These are phyloP conservation scores for Cordyceps cateniannulata DNA, from an alignment of 2,329 filamentous ascomycete genomes.

Conservation along the genomic window DNA sequence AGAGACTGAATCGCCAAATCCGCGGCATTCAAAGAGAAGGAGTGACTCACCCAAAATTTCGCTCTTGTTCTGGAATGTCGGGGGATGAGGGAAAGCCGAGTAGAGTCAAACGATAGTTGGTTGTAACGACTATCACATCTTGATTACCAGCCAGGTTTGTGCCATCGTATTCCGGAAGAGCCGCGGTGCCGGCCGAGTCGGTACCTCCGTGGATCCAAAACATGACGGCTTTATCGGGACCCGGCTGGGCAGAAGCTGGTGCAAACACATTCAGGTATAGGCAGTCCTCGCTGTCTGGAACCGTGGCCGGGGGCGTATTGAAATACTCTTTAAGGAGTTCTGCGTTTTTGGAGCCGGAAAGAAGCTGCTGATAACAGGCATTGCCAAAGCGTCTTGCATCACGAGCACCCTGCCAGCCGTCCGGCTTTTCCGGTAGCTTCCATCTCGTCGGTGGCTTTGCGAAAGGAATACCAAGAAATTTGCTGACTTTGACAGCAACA, in stretches of 20 bases:
- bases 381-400: slow-evolving; percentile 21
- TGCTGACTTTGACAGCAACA: slow-evolving; percentile 15
- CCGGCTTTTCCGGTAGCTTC: slow-evolving; percentile 16
- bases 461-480: slow-evolving; percentile 27
- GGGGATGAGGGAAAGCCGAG: slow-evolving; percentile 34
- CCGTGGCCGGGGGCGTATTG: slow-evolving; percentile 19
- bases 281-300: slow-evolving; percentile 27
- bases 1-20: background rate
- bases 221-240: slow-evolving; percentile 30
- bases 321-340: slow-evolving; percentile 14
- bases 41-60: slow-evolving; percentile 20
- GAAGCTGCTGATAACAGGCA: slow-evolving; percentile 16
- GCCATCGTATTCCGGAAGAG: slow-evolving; percentile 33
- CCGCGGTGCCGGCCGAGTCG: slow-evolving; percentile 30
- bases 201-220: slow-evolving; percentile 39
- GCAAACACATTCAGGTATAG: slow-evolving; percentile 28
- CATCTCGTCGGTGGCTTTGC: slow-evolving; percentile 23
- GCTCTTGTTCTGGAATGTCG: slow-evolving; percentile 14
- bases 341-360: background rate
- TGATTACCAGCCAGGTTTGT: slow-evolving; percentile 32
- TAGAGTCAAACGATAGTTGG: slow-evolving; percentile 39
- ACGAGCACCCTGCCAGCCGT: slow-evolving; percentile 17
- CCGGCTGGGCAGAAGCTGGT: slow-evolving; percentile 17
- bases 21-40: background rate
- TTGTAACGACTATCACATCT: slow-evolving; percentile 39